A percentile compares a stretch with the other conserved stretches of the same genome.
These are phyloP conservation scores for Ogataea philodendri DNA, from an alignment of 805 yeast genomes.

Conservation along the genomic window DNA sequence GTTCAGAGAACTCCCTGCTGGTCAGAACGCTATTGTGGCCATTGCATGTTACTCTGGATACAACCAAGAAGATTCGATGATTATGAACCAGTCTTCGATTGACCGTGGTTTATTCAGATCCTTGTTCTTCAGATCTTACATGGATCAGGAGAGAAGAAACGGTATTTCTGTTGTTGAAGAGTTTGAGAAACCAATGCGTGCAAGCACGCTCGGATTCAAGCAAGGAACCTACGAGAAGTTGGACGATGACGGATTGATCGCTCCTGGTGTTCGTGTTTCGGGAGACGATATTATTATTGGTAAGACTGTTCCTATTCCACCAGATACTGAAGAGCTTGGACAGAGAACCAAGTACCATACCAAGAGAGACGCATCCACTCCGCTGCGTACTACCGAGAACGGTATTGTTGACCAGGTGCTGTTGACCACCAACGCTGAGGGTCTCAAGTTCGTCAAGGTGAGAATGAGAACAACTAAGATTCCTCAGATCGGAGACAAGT, in stretches of 20 bases:
- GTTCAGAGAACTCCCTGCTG: conserved; percentile 97
- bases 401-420: conserved; percentile 98
- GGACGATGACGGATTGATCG: conserved; percentile 96
- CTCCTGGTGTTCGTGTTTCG: conserved; percentile 97
- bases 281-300: conserved; percentile 99
- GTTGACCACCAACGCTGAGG: conserved; percentile 96
- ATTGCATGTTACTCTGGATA: conserved; percentile 98
- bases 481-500: conserved; percentile 99
- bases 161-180: conserved; percentile 99
- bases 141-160: conserved; percentile 97
- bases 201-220: conserved; percentile 91
- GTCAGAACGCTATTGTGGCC: conserved; percentile 98
- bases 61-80: conserved; percentile 99
- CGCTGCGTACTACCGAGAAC: conserved; percentile 91
- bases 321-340: conserved; percentile 97
- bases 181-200: conserved; percentile 94
- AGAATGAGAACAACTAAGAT: conserved; percentile 98
- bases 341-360: conserved; percentile 98
- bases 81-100: conserved; percentile 97
- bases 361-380: conserved; percentile 97
- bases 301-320: conserved; percentile 98
- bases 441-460: conserved; percentile 94
- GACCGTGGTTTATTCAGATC: conserved; percentile 97
- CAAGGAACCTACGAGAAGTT: conserved; percentile 98
- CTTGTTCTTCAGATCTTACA: conserved; percentile 91